phyloP scores from a whole-genome alignment of 164 flowering plant genomes.

The Nymphaea colorata region DNA sequence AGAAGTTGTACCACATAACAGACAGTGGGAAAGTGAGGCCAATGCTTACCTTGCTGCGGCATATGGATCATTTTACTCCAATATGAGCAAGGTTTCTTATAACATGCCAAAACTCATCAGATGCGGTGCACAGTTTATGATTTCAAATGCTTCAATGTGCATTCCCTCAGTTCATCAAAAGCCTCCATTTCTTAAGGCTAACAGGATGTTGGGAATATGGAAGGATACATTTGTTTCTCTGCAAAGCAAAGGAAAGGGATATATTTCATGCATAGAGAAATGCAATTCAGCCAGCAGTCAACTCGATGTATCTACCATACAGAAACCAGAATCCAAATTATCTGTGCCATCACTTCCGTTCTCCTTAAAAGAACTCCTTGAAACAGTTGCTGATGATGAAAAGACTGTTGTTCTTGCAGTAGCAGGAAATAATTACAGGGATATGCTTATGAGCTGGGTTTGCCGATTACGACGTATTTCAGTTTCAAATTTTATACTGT shows the following conservation, averaged over 20 bases:
- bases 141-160: conserved; percentile 24
- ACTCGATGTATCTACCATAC: conserved; percentile 21
- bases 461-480: conserved; percentile 64
- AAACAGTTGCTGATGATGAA: conserved; percentile 39
- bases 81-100: conserved; percentile 31
- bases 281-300: conserved; percentile 16
- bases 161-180: conserved; percentile 13
- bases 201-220: conserved; percentile 20
- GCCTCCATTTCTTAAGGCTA: neutral
- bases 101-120: conserved; percentile 34
- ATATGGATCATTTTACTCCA: conserved; percentile 62
- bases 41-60: conserved; percentile 46
- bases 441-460: conserved; percentile 97
- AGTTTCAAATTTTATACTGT: conserved; percentile 56
- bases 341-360: conserved; percentile 32
- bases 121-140: conserved; percentile 38
- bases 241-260: conserved; percentile 24
- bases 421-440: conserved; percentile 83
- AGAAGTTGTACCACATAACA: conserved; percentile 12
- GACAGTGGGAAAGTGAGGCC: conserved; percentile 52
- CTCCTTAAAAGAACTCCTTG: conserved; percentile 51
- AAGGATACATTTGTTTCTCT: conserved; percentile 18
- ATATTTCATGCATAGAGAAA: conserved; percentile 24
- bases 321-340: conserved; percentile 9
- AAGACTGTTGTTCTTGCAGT: conserved; percentile 67